Conservation (phyloP, 768 basidiomycete genomes). For the Leccinellum luteum region DNA sequence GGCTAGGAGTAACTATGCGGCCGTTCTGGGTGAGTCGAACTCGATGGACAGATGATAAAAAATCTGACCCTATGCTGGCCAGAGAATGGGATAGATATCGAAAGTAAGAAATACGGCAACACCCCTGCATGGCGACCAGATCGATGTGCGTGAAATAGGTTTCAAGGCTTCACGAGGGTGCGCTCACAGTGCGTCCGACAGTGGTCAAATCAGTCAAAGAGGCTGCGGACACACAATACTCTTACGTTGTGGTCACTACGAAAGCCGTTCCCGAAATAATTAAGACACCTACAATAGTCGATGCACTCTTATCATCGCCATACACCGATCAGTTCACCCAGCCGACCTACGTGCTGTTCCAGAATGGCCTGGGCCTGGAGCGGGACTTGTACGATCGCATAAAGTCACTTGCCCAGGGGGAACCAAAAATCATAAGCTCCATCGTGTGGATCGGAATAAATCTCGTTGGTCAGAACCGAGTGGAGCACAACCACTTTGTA, state of each 20-base stretch:
- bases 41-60: neutral
- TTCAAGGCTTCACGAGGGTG: neutral
- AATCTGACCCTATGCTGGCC: neutral
- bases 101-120: slow-evolving; percentile 58
- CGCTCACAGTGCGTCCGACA: slow-evolving; percentile 20
- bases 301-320: slow-evolving; percentile 48
- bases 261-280: slow-evolving; percentile 69
- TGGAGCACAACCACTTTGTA: slow-evolving; percentile 54
- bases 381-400: slow-evolving; percentile 57
- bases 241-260: slow-evolving; percentile 64
- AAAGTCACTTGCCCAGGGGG: slow-evolving; percentile 37
- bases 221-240: slow-evolving; percentile 59
- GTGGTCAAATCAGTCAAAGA: slow-evolving; percentile 58
- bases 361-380: slow-evolving; percentile 70
- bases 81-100: slow-evolving; percentile 56
- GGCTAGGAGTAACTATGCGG: slow-evolving; percentile 66
- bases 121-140: slow-evolving; percentile 61
- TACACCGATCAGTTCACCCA: slow-evolving; percentile 47
- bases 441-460: slow-evolving; percentile 57
- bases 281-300: slow-evolving; percentile 54
- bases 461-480: slow-evolving; percentile 42
- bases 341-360: slow-evolving; percentile 59
- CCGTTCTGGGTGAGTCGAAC: slow-evolving; percentile 42
- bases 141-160: slow-evolving; percentile 41
- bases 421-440: slow-evolving; percentile 53